Base-by-base conservation (phyloP, 179 eudicot genomes). In the Heliamphora pulchella region DNA sequence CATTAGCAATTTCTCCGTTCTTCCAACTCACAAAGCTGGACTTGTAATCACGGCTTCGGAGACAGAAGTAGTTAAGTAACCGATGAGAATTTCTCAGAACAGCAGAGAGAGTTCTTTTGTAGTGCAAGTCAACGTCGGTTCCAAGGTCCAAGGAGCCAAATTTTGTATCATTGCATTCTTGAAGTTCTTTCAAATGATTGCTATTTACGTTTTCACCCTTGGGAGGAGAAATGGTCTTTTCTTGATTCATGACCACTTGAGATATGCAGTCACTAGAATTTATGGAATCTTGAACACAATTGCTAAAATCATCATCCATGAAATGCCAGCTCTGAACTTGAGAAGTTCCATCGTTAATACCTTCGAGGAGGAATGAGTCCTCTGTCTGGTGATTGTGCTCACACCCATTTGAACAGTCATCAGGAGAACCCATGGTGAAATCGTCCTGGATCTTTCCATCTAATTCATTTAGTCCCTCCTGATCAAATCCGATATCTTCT, bases 191-290 rank as follows among this genome's bases (percentile, higher is more conserved):
- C 61, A 80, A 80, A 22, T 8, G 47, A 31, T 4, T 41, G 4
- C 77, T 74, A 63, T 51, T 82, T 17, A 67, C 54, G 43, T 79
- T 70, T 13, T 69, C 78, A 8, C 80, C 76, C 51, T 77, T 81
- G 66, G 79, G 70, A 69, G 15, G 62, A 55, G 82, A 81, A 22
- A 78, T 31, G 46, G 10, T 2, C 11, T 81, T 74, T 70, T 82
- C 87, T 9, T 80, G 87, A 70, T 81, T 87, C 22, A 64, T 75
- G 41, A 79, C 13, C 8, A 80, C 83, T 75, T 88, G 91, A 72
- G 97, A 93, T 22, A 86, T 78, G 61, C 89, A 87, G 67, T 91
- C 91, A 80, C 91, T 89, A 3, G 91, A 88, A 83, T 83, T 83
- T 82, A 76, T 74, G 7, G 94, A 91, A 78, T 80, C 85, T 69